phyloP scores from a whole-genome alignment of 768 basidiomycete species.

The Hericium alpestre region DNA sequence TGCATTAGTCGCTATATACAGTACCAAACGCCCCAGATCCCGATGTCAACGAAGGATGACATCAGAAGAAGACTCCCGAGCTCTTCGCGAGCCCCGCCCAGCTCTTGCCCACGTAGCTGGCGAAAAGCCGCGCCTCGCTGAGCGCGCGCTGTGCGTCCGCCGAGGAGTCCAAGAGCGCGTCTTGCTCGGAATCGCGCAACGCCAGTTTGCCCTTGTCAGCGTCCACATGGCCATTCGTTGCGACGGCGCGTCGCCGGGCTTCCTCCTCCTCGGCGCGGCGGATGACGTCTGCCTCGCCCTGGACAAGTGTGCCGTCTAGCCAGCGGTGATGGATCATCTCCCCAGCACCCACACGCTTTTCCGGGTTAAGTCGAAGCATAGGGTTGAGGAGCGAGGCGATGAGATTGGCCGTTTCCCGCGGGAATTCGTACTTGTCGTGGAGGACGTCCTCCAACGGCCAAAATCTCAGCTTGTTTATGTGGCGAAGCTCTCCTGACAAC shows the following conservation, averaged over 20 bases:
- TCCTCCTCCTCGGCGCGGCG: constrained; percentile 52
- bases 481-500: constrained; percentile 65
- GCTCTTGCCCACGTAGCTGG: constrained; percentile 52
- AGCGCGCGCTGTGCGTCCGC: constrained; percentile 34
- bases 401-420: constrained; percentile 67
- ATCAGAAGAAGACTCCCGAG: constrained; percentile 34
- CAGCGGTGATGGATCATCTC: constrained; percentile 82
- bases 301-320: constrained; percentile 77
- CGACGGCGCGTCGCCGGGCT: constrained; percentile 21
- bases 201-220: not conserved
- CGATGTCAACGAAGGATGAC: no score
- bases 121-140: constrained; percentile 44
- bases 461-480: constrained; percentile 87
- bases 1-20: no score
- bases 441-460: constrained; percentile 79
- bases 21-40: no score
- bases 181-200: constrained; percentile 24
- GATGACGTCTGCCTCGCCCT: constrained; percentile 83
- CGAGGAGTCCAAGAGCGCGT: constrained; percentile 54
- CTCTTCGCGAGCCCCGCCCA: constrained; percentile 68
- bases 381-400: constrained; percentile 76
- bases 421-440: constrained; percentile 94
- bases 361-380: constrained; percentile 85
- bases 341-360: constrained; percentile 78
- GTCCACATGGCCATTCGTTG: constrained; percentile 28